phyloP scores from a whole-genome alignment of 78 protist genomes.

The Dictyostelium citrinum region DNA sequence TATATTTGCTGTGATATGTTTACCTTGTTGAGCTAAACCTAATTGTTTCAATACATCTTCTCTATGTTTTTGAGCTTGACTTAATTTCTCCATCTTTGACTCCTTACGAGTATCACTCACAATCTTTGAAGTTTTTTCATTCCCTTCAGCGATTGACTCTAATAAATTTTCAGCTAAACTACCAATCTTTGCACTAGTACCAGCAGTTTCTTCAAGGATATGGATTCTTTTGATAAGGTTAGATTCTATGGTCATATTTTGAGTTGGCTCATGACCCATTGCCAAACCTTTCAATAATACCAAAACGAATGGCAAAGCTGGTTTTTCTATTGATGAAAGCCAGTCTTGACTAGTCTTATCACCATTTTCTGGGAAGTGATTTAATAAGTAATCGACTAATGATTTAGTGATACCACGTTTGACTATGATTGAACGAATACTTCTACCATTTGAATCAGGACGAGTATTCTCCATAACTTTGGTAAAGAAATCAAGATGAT shows the following conservation, averaged over 20 bases:
- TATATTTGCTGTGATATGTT: not conserved
- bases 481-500: conserved; percentile 20
- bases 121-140: not conserved
- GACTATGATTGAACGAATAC: not conserved
- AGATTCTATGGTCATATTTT: conserved; percentile 3
- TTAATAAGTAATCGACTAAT: not conserved
- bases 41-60: conserved; percentile 46
- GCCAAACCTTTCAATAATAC: conserved; percentile 72
- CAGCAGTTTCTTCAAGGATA: conserved; percentile 65
- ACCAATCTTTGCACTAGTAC: conserved; percentile 61
- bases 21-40: conserved; percentile 57
- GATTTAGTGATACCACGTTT: conserved; percentile 42
- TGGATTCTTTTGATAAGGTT: conserved; percentile 57
- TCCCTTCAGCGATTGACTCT: conserved; percentile 46
- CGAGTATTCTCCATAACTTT: conserved; percentile 23
- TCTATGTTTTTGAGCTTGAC: conserved; percentile 80
- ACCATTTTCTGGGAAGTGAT: conserved; percentile 6
- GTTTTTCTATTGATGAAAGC: conserved; percentile 61
- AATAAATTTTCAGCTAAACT: conserved; percentile 78
- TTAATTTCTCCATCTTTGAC: conserved; percentile 45
- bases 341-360: conserved; percentile 38
- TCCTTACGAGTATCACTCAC: conserved; percentile 50
- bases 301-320: conserved; percentile 83
- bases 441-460: conserved; percentile 35
- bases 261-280: conserved; percentile 68